Evolutionary conservation across 176 grass and related monocot genomes (phyloP), one percentile per base, ranked within the genome.

Genomic region (Triticum monococcum): DNA sequence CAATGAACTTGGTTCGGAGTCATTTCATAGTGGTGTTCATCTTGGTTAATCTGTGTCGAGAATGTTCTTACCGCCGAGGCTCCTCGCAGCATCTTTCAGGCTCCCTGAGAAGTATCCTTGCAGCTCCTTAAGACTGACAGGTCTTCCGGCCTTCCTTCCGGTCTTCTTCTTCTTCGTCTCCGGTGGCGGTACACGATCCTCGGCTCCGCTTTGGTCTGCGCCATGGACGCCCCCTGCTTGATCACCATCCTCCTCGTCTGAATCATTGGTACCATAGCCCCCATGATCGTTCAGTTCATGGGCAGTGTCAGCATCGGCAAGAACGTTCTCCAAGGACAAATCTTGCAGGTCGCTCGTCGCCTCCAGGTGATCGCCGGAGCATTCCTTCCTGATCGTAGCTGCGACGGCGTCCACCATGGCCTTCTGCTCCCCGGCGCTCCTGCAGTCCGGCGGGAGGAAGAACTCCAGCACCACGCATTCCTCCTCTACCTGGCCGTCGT

Each of bases 31-130:
- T 75, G 24, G 16, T 75, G 43, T 52, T 18, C 13, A 75, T 30
- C 23, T 46, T n/a, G 22, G 22, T 72, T 46, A 50, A 10, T 50
- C 0, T 18, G 24, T 75, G 23, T 75, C 7, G 0, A 20, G 5
- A 18, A 56, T 60, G 52, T 66, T 22, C 85, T 91, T 91, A 95
- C 96, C 91, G 1, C 93, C 96, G 9, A 98, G 84, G 65, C 96
- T 94, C 62, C 87, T 95, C 23, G 96, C 93, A 11, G 96, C 96
- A 71, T 88, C 88, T 84, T 98, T 98, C 45, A 98, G 82, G 83
- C 91, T 95, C 23, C 88, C 93, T 12, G 93, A 89, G 89, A 98
- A 98, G 81, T 95, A 89, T 9, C 63, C 81, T 56, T 94, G 86
- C 67, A 95, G 75, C 36, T 91, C 91, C 31, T 95, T 88, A 63